Percentiles rank a stretch among this genome's conserved stretches.
phyloP scores from a whole-genome alignment of 257 asterid genomes.

The Solanum megistacrolobum region DNA sequence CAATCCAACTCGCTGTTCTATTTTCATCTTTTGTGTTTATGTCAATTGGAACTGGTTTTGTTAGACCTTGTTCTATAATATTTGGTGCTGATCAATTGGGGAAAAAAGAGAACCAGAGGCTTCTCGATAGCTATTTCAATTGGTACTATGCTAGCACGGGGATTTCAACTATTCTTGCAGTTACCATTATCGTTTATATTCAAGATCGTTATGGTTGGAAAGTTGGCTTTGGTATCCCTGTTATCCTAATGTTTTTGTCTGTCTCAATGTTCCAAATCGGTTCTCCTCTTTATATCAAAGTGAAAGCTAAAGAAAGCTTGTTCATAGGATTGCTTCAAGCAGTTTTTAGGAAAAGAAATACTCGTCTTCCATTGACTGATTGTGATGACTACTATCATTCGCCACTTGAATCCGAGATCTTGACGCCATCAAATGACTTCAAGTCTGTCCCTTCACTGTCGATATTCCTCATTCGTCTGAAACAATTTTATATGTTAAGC shows the following conservation, averaged over 20 bases:
- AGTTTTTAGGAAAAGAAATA: slow-evolving; percentile 6
- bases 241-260: slow-evolving; percentile 7
- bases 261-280: neutral
- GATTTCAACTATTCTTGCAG: slow-evolving; percentile 4
- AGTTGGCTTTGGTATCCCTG: slow-evolving; percentile 12
- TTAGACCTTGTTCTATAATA: neutral
- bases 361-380: neutral
- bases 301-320: neutral
- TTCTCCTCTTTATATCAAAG: slow-evolving; percentile 4
- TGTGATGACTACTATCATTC: neutral
- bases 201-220: slow-evolving; percentile 16
- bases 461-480: neutral
- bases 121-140: neutral
- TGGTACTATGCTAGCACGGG: slow-evolving; percentile 8
- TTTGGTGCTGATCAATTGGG: neutral
- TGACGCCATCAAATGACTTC: neutral
- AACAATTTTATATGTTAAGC: neutral
- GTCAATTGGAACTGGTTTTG: slow-evolving; percentile 14
- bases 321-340: slow-evolving; percentile 6
- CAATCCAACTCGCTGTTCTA: neutral
- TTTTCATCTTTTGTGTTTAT: slow-evolving; percentile 1
- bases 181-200: slow-evolving; percentile 6
- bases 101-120: neutral
- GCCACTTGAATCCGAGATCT: neutral
- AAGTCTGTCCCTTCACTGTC: neutral